Evolutionary conservation across 345 rosid species (phyloP), one percentile per base, ranked within the genome.

Genomic region (Sisymbrium altissimum): DNA sequence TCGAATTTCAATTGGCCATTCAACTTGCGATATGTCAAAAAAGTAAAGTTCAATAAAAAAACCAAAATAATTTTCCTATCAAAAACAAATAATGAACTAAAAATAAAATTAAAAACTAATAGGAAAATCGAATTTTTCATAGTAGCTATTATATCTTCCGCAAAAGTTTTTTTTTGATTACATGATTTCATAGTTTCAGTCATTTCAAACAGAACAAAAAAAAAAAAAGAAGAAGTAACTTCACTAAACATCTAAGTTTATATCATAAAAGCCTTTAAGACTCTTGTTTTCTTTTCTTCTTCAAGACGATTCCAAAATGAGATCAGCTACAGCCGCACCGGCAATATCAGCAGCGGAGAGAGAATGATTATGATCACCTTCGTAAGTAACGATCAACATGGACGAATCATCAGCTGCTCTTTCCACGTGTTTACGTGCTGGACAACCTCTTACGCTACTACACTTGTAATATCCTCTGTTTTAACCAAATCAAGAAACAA

Each of bases 401-500:
- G 89, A 15, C 7, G 97, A 87, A 79, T 95, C 96, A 50, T 95
- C 99, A 0, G 82, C 68, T 0, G 98, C 96, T 74, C 99, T 77
- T 82, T 95, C 99, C 5, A 95, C 97, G 58, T 95, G 99, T 61
- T 95, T 95, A 76, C 99, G 87, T 1, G 97, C 99, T 3, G 99
- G 98, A 56, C 99, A 95, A 29, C 99, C 99, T 79, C 98, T 82
- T 33, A 90, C 79, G 5, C 92, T 90, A 50, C 99, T 95, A 59
- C 99, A 95, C 89, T 92, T 95, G 80, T 95, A 95, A 73, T 95
- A 95, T 44, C 97, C 98, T 84, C 99, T 95, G 87, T 56, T 71
- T 40, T n/a, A 6, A 21, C 7, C 32, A 41, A 72, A 72, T 13
- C 38, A 63, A 63, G 38, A 46, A 53, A 35, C 39, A 59, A 4